phyloP scores from a whole-genome alignment of 495 filamentous ascomycete genomes.

The Penicillium roqueforti region DNA sequence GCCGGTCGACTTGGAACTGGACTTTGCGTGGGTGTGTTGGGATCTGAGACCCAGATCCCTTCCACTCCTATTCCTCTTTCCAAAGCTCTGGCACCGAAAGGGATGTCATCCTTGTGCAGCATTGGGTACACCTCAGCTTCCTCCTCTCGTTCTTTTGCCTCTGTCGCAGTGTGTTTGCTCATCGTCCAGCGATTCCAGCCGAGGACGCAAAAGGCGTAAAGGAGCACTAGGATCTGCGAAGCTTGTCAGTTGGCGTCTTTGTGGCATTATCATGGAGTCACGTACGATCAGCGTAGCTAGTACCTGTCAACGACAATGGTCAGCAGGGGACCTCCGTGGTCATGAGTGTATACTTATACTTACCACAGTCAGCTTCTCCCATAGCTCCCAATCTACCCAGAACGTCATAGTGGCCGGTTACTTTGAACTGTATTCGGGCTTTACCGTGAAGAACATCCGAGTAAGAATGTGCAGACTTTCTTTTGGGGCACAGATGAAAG shows the following conservation, averaged over 20 bases:
- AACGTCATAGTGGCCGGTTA: slow-evolving; percentile 45
- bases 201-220: slow-evolving; percentile 42
- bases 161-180: slow-evolving; percentile 59
- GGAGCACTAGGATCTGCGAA: slow-evolving; percentile 43
- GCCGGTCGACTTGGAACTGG: slow-evolving; percentile 16
- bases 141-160: slow-evolving; percentile 57
- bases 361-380: slow-evolving; percentile 92
- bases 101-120: slow-evolving; percentile 57
- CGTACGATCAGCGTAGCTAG: slow-evolving; percentile 47
- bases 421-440: not conserved
- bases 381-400: slow-evolving; percentile 74
- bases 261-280: not conserved
- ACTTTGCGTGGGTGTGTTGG: slow-evolving; percentile 44
- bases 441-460: not conserved
- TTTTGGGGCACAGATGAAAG: not conserved
- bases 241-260: slow-evolving; percentile 28
- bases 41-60: slow-evolving; percentile 80
- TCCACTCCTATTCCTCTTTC: slow-evolving; percentile 82
- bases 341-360: slow-evolving; percentile 34
- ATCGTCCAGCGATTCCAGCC: slow-evolving; percentile 60
- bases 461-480: not conserved
- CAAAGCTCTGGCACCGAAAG: slow-evolving; percentile 85
- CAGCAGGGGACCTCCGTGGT: slow-evolving; percentile 7
- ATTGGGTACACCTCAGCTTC: slow-evolving; percentile 28
- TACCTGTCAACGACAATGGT: slow-evolving; percentile 27